Evolutionary conservation across 2,329 filamentous ascomycete species (phyloP).

Genomic region (Teratosphaeria zuluensis): DNA sequence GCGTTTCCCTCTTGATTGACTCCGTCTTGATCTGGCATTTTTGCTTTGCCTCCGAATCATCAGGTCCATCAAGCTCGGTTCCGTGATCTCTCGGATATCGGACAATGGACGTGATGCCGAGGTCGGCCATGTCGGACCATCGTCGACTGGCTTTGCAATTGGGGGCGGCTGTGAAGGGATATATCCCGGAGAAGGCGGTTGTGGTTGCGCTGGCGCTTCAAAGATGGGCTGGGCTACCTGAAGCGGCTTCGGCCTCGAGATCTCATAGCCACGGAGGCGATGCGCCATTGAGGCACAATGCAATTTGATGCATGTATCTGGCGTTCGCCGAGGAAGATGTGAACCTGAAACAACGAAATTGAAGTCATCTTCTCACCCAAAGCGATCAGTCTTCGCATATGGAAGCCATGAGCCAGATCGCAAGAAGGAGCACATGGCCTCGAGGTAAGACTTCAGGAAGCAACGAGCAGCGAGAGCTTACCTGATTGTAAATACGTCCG

Average conservation of each 20-base stretch:
- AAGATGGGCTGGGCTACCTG: not conserved
- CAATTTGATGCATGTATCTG: not conserved
- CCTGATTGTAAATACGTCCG: too few species aligned
- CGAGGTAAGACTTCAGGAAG: not conserved
- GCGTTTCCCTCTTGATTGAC: constrained; percentile 4
- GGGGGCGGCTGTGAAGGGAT: not conserved
- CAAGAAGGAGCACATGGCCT: not conserved
- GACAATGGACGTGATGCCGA: constrained; percentile 33
- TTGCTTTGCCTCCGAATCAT: not conserved
- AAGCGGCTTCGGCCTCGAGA: constrained; percentile 3
- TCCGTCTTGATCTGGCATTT: not conserved
- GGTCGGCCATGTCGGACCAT: constrained; percentile 8
- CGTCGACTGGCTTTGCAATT: not conserved
- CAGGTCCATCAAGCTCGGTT: constrained; percentile 34
- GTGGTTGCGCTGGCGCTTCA: not conserved
- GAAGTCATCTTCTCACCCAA: not conserved
- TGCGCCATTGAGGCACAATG: constrained; percentile 1
- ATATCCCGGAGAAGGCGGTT: not conserved
- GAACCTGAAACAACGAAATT: not conserved
- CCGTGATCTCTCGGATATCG: constrained; percentile 40
- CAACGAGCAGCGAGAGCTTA: too few species aligned
- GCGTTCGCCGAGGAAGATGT: not conserved
- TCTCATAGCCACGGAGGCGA: constrained; percentile 3
- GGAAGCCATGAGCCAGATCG: not conserved
- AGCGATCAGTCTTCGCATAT: not conserved